Base-by-base conservation (phyloP, 495 filamentous ascomycete genomes). In the Neurospora sp. region DNA sequence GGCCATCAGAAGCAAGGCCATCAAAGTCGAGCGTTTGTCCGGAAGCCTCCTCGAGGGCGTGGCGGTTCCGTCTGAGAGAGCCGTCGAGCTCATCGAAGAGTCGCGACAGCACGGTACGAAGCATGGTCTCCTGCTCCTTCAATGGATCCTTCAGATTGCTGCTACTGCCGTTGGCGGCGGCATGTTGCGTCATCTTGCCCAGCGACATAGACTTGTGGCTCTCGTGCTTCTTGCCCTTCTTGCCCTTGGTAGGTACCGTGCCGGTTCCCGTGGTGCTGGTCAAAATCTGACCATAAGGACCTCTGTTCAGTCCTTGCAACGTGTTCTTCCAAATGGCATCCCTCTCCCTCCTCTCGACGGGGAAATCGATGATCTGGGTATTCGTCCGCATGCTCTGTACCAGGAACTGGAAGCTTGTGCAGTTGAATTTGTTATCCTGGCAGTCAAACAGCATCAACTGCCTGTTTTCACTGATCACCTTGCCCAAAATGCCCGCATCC, bases 401-500 rank as follows among this genome's bases (percentile, higher is more conserved):
- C 18, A 83, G 70, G 37, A 80, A 81, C 54, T 77, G 74, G 23
- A 82, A 72, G 42, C 78, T 79, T 23, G 80, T 79, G 16, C 82
- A 78, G 74, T 84, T 83, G 72, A 84, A 81, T 38, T 79, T 78
- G 70, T 85, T 85, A 75, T 83, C 80, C 54, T 81, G 80, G 75
- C 82, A 83, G 73, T 86, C 83, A 35, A 86, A 23, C 6, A 78
- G 70, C 6, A 74, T 70, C 9, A 80, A 72, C 23, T 66, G 70
- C 3, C 38, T 8, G 77, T 80, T 81, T 40, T 75, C 76, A 41
- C 78, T 77, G 66, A 86, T 77, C 23, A 81, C 76, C n/a, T 78
- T 81, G 40, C 89, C 86, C 38, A 88, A 86, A 5, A 86, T 88
- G 14, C 84, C 83, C 7, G 82, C 78, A 35, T 85, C 84, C 44